Evolutionary conservation across 805 yeast species (phyloP), one percentile per base, ranked within the genome.

Genomic region (Cyberlindnera mississippiensis): DNA sequence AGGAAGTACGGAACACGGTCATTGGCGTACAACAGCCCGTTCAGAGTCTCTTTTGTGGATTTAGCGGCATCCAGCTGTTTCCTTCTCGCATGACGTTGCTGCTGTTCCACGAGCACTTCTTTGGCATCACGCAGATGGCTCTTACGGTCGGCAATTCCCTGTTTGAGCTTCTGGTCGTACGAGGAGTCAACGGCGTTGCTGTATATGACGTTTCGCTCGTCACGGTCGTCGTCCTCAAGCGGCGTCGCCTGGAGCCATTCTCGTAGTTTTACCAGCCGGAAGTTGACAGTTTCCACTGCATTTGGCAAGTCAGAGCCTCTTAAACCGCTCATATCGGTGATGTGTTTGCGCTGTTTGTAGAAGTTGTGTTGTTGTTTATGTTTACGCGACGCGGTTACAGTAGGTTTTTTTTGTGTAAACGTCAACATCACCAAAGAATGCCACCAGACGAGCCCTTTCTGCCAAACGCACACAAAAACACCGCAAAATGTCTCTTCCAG

Each of bases 401-500:
- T n/a, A n/a, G n/a, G n/a, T n/a, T n/a, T n/a, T n/a, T n/a, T n/a
- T n/a, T n/a, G n/a, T n/a, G n/a, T n/a, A n/a, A n/a, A n/a, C n/a
- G 6, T n/a, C 19, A 8, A 24, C n/a, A 16, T 8, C 29, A 14
- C 11, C 33, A n/a, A 28, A 22, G 10, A 15, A 3, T 14, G 34
- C 16, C 15, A 18, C 24, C 24, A n/a, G n/a, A n/a, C n/a, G n/a
- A n/a, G n/a, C n/a, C n/a, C n/a, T n/a, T n/a, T n/a, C n/a, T n/a
- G n/a, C n/a, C n/a, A n/a, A n/a, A n/a, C n/a, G n/a, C n/a, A n/a
- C n/a, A n/a, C n/a, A n/a, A 13, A 19, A 16, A 8, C 7, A 29
- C 7, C 19, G 14, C 27, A 30, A 8, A n/a, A 46, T 40, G 40
- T 32, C 49, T 8, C 59, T 78, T 22, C 89, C 90, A n/a, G 67